Conservation (phyloP, 2,329 filamentous ascomycete species). For the Orbilia ellipsospora region DNA sequence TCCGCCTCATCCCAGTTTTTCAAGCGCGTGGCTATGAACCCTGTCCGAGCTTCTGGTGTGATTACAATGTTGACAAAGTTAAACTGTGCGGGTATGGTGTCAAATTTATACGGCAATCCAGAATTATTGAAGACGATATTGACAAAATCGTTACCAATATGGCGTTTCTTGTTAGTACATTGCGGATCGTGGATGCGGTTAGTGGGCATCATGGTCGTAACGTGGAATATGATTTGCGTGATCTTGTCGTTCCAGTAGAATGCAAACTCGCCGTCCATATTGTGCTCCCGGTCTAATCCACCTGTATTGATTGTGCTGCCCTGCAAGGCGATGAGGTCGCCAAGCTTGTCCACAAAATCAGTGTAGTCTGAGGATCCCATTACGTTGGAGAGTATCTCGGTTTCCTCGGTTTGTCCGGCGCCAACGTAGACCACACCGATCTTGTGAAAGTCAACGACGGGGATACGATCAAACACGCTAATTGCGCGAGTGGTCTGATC, state of each 20-base stretch:
- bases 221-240: constrained; percentile 94
- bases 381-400: constrained; percentile 86
- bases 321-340: constrained; percentile 81
- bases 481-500: constrained; percentile 73
- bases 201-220: constrained; percentile 97
- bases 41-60: constrained; percentile 82
- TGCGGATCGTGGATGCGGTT: constrained; percentile 78
- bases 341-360: constrained; percentile 82
- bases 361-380: constrained; percentile 88
- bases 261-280: constrained; percentile 85
- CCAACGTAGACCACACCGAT: constrained; percentile 94
- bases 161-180: constrained; percentile 86
- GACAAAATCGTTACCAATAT: constrained; percentile 97
- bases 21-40: constrained; percentile 75
- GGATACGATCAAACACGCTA: constrained; percentile 82
- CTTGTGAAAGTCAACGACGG: constrained; percentile 94
- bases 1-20: constrained; percentile 60
- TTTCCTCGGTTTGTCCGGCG: constrained; percentile 82
- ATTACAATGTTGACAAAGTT: constrained; percentile 98
- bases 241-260: constrained; percentile 96
- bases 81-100: constrained; percentile 93
- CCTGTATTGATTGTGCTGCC: constrained; percentile 91
- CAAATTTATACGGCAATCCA: constrained; percentile 85
- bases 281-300: constrained; percentile 80
- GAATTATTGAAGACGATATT: constrained; percentile 99